Evolutionary conservation across 163 green algal species (phyloP).

Genomic region (Trebouxiophyceae sp.): DNA sequence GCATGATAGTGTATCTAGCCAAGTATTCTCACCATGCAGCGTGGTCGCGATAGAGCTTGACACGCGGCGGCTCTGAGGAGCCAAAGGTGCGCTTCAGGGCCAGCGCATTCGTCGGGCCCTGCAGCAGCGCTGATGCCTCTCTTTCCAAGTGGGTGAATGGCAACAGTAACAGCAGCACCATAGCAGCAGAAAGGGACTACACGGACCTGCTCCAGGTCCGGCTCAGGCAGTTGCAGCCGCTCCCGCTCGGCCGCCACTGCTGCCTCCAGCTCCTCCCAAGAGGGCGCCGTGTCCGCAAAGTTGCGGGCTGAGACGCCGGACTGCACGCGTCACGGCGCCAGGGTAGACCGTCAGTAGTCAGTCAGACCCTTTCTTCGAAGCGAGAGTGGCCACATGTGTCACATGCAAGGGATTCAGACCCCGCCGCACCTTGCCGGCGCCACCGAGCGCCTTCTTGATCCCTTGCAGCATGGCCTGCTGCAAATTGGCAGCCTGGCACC

Average conservation of each 20-base stretch:
- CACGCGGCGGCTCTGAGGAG: constrained; percentile 15
- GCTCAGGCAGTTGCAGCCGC: constrained; percentile 5
- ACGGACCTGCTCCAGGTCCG: constrained; percentile 23
- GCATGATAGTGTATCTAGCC: too few relatives aligned
- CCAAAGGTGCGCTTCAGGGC: constrained; percentile 71
- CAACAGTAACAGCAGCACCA: background rate
- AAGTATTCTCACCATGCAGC: constrained; percentile 8
- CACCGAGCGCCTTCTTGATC: too few relatives aligned
- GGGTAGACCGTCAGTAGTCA: too few relatives aligned
- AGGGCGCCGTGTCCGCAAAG: constrained; percentile 46
- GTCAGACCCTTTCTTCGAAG: too few relatives aligned
- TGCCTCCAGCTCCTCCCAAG: constrained; percentile 42
- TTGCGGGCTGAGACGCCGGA: background rate
- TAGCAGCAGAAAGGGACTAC: background rate
- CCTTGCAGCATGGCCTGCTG: too few relatives aligned
- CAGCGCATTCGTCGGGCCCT: constrained; percentile 48
- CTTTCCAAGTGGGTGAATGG: background rate
- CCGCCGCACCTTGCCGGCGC: too few relatives aligned
- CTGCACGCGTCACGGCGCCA: background rate
- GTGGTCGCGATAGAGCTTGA: constrained; percentile 69
- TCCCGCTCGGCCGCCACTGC: constrained; percentile 29
- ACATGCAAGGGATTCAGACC: too few relatives aligned
- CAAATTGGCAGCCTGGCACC: too few relatives aligned
- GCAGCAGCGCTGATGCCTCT: constrained; percentile 7
- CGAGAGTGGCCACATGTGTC: too few relatives aligned